A percentile compares a stretch with the other conserved stretches of the same genome.
Evolutionary conservation across 805 yeast species (phyloP).

Genomic region (Nakazawaea holstii): DNA sequence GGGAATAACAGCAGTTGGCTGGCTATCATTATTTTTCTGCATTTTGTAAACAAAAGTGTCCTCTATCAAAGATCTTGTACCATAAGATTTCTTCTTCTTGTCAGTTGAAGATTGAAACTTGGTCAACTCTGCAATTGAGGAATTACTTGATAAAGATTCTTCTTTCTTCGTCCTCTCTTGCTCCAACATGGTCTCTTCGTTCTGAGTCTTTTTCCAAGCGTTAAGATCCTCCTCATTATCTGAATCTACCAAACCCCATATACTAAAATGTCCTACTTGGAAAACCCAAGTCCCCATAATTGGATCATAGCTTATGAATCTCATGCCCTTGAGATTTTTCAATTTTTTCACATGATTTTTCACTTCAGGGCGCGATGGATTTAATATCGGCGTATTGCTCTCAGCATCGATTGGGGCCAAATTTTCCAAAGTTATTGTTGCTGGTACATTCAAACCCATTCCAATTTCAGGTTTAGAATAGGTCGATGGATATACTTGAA

Average conservation of each 20-base stretch:
- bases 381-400: constrained; percentile 20
- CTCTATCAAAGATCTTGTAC: constrained; percentile 15
- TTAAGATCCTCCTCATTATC: constrained; percentile 53
- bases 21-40: constrained; percentile 19
- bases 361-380: constrained; percentile 34
- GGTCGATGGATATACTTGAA: constrained; percentile 61
- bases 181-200: constrained; percentile 21
- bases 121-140: constrained; percentile 15
- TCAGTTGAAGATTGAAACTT: constrained; percentile 2
- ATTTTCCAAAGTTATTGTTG: constrained; percentile 62
- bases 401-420: constrained; percentile 40
- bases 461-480: constrained; percentile 55
- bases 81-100: constrained; percentile 1
- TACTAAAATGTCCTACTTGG: constrained; percentile 84
- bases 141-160: constrained; percentile 10
- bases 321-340: constrained; percentile 60
- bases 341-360: constrained; percentile 44
- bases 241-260: constrained; percentile 85
- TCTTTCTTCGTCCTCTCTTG: constrained; percentile 15
- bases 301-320: constrained; percentile 76
- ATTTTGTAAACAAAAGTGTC: constrained; percentile 27
- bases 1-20: constrained; percentile 18
- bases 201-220: constrained; percentile 24
- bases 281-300: constrained; percentile 72
- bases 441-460: constrained; percentile 69